Percentiles rank a stretch among this genome's conserved stretches.
These are phyloP conservation scores for Caryopteris hybrid DNA, from an alignment of 305 asterid genomes.

Conservation along the genomic window DNA sequence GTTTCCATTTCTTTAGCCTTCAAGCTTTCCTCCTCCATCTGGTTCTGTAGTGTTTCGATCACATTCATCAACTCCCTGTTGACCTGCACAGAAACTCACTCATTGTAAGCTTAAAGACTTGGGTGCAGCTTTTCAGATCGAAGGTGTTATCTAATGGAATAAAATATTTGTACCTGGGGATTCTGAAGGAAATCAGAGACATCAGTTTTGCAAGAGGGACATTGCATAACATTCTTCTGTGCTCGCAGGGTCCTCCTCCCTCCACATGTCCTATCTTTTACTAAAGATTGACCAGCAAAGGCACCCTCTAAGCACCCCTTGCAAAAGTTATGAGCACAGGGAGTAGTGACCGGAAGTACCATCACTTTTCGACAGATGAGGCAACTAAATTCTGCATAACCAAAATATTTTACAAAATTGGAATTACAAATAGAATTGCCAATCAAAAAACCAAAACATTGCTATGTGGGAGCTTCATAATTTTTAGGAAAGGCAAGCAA, in stretches of 20 bases:
- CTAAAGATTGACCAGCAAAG: conserved; percentile 68
- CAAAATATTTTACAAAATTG: background rate
- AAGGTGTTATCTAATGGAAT: background rate
- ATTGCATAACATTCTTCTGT: conserved; percentile 78
- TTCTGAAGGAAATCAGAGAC: conserved; percentile 72
- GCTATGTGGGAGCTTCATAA: no score
- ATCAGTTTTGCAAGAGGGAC: conserved; percentile 75
- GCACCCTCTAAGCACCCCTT: conserved; percentile 78
- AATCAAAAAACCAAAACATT: conserved; percentile 4
- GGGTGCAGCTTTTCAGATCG: background rate
- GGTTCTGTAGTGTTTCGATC: conserved; percentile 57
- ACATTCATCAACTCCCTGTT: conserved; percentile 80
- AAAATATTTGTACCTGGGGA: conserved; percentile 58
- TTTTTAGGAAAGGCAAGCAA: conserved; percentile 5
- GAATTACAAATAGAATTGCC: background rate
- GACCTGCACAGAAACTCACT: conserved; percentile 42
- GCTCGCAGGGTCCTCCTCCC: conserved; percentile 73
- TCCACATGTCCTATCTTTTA: conserved; percentile 62
- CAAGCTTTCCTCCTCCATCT: conserved; percentile 45
- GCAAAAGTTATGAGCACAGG: conserved; percentile 94
- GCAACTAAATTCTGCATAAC: conserved; percentile 74
- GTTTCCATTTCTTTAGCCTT: conserved; percentile 31
- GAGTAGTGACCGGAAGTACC: conserved; percentile 77
- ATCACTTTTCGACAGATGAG: conserved; percentile 71
- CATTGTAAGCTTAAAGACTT: background rate